These are phyloP conservation scores for Podaxis sp. DNA, from an alignment of 768 basidiomycete genomes.

Conservation along the genomic window DNA sequence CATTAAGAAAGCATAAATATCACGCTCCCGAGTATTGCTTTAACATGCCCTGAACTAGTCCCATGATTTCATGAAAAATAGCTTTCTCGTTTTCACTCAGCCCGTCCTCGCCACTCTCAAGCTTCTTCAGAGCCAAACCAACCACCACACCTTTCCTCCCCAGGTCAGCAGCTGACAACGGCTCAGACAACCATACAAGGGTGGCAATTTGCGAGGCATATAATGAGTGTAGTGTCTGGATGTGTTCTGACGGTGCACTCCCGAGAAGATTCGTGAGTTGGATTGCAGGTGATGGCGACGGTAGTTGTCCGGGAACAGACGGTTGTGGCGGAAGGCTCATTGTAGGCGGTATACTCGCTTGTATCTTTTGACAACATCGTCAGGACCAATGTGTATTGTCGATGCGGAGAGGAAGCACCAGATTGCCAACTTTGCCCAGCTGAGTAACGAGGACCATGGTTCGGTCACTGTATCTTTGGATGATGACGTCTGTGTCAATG, in stretches of 20 bases:
- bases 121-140: conserved; percentile 64
- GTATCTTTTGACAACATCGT: conserved; percentile 53
- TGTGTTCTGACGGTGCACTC: conserved; percentile 62
- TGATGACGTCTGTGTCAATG: conserved; percentile 65
- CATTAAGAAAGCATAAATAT: background rate
- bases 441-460: conserved; percentile 88
- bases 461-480: conserved; percentile 81
- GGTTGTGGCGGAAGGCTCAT: conserved; percentile 46
- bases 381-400: background rate
- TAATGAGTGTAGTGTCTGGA: conserved; percentile 72
- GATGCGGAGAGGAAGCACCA: conserved; percentile 49
- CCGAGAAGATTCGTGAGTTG: conserved; percentile 81
- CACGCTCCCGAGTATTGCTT: conserved; percentile 5
- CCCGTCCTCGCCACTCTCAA: conserved; percentile 26
- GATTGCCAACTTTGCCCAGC: conserved; percentile 82
- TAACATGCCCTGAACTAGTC: conserved; percentile 40
- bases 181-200: conserved; percentile 66
- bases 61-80: conserved; percentile 52
- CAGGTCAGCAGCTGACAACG: conserved; percentile 37
- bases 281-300: conserved; percentile 68
- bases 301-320: conserved; percentile 41
- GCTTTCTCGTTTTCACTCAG: conserved; percentile 40
- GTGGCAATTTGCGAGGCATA: conserved; percentile 90
- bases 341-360: conserved; percentile 73
- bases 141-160: conserved; percentile 66